Conservation (phyloP, 768 basidiomycete genomes). For the Podaxis mareebaensis region DNA sequence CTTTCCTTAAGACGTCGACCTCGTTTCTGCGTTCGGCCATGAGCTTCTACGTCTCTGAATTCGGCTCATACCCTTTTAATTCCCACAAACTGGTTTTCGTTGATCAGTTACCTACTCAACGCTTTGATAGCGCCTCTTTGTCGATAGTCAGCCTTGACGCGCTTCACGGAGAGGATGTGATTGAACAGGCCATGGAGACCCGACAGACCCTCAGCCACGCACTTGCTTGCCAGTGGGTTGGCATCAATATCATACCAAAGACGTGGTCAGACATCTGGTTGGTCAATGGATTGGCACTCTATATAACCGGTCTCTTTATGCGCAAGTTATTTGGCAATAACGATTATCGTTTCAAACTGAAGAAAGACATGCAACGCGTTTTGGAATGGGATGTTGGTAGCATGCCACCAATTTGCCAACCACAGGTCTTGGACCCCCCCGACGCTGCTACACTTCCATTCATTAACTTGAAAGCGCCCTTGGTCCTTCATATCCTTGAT, state of each 20-base stretch:
- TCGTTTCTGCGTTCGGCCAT: constrained; percentile 84
- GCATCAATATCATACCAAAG: constrained; percentile 94
- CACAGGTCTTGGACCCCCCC: constrained; percentile 81
- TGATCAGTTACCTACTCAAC: constrained; percentile 78
- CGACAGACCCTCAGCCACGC: constrained; percentile 85
- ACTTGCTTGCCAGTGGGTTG: constrained; percentile 94
- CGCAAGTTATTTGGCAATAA: constrained; percentile 91
- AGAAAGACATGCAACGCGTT: constrained; percentile 95
- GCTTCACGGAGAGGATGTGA: constrained; percentile 82
- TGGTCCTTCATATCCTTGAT: constrained; percentile 96
- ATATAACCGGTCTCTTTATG: constrained; percentile 87
- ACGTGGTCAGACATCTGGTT: constrained; percentile 95
- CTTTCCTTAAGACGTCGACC: constrained; percentile 66
- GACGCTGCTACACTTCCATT: constrained; percentile 80
- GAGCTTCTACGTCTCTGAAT: constrained; percentile 89
- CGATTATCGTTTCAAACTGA: constrained; percentile 92
- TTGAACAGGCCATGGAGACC: constrained; percentile 92
- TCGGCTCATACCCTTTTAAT: constrained; percentile 93
- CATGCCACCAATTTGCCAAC: constrained; percentile 94
- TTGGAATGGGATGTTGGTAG: constrained; percentile 83
- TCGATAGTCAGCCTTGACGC: constrained; percentile 80
- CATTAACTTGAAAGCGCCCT: constrained; percentile 91
- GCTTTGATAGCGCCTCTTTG: constrained; percentile 84
- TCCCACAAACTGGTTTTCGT: constrained; percentile 96
- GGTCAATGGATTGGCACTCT: constrained; percentile 90